These are phyloP conservation scores for Fusarium siculi DNA, from an alignment of 2,329 filamentous ascomycete species.

Conservation along the genomic window DNA sequence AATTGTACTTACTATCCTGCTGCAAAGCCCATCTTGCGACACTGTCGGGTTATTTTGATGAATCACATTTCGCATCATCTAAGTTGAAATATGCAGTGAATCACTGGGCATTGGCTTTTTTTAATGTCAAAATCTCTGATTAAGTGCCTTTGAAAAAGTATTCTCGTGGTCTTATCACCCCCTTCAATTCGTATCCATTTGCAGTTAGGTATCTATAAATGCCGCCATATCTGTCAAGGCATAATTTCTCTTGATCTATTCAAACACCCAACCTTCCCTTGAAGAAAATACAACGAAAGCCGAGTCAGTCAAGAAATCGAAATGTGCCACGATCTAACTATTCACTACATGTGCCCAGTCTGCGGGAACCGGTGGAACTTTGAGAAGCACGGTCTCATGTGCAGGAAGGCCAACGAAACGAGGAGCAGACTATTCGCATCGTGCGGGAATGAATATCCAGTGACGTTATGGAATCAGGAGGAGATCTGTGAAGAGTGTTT, in stretches of 20 bases:
- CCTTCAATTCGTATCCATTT: not conserved
- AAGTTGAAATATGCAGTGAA: not conserved
- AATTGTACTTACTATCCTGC: not conserved
- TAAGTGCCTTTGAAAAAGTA: not conserved
- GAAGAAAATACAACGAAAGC: rapidly evolving
- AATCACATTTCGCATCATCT: not conserved
- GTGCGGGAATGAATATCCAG: not conserved
- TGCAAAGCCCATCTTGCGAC: not conserved
- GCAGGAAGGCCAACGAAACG: not conserved
- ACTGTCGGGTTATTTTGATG: not conserved
- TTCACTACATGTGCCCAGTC: constrained; percentile 6
- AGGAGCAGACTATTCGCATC: not conserved
- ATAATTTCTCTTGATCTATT: too few species aligned
- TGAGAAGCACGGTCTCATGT: constrained; percentile 10
- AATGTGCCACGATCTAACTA: constrained; percentile 11
- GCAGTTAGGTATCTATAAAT: not conserved
- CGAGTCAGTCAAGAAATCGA: rapidly evolving
- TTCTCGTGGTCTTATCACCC: not conserved
- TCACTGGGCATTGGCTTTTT: too few species aligned
- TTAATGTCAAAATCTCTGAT: not conserved
- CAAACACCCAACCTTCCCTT: rapidly evolving
- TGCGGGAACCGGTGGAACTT: not conserved
- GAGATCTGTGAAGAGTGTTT: not conserved
- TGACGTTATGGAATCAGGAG: not conserved
- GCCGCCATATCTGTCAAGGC: not conserved